Evolutionary conservation across 2,329 filamentous ascomycete genomes (phyloP).

Genomic region (Trichoderma asperellum): DNA sequence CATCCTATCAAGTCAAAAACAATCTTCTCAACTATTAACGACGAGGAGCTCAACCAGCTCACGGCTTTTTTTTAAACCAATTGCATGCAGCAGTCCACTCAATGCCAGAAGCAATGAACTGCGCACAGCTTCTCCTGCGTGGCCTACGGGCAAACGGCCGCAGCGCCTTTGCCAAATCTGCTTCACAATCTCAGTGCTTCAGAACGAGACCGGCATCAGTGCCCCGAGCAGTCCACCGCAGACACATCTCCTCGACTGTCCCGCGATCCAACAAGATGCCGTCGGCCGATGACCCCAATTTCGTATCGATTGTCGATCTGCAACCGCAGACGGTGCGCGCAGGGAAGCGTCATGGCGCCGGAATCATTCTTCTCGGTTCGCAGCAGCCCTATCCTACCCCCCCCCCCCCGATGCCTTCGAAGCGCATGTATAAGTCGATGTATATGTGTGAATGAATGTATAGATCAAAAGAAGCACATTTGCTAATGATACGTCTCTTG

Average conservation of each 20-base stretch:
- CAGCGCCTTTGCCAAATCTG: not conserved
- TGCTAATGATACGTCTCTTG: not conserved
- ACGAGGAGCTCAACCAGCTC: not conserved
- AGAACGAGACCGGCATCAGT: slow-evolving; percentile 6
- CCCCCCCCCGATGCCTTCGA: not conserved
- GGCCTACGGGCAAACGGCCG: slow-evolving; percentile 33
- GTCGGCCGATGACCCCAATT: slow-evolving; percentile 75
- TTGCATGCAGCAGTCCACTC: not conserved
- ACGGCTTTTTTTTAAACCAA: not conserved
- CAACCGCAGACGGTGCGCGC: slow-evolving; percentile 79
- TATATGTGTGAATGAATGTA: not conserved
- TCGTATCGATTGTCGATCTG: slow-evolving; percentile 84
- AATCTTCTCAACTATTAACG: not conserved
- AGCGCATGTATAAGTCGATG: not conserved
- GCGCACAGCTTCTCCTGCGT: slow-evolving; percentile 35
- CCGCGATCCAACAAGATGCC: slow-evolving; percentile 41
- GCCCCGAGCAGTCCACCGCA: slow-evolving; percentile 4
- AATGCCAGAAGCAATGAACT: slow-evolving; percentile 35
- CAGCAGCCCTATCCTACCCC: not conserved
- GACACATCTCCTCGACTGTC: slow-evolving; percentile 31
- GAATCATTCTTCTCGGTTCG: slow-evolving; percentile 75
- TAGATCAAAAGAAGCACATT: too few species aligned
- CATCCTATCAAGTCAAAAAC: not conserved
- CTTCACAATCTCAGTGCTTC: slow-evolving; percentile 16
- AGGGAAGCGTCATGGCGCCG: slow-evolving; percentile 74